These are phyloP conservation scores for Glycine soja DNA, from an alignment of 306 rosid genomes.

Conservation along the genomic window DNA sequence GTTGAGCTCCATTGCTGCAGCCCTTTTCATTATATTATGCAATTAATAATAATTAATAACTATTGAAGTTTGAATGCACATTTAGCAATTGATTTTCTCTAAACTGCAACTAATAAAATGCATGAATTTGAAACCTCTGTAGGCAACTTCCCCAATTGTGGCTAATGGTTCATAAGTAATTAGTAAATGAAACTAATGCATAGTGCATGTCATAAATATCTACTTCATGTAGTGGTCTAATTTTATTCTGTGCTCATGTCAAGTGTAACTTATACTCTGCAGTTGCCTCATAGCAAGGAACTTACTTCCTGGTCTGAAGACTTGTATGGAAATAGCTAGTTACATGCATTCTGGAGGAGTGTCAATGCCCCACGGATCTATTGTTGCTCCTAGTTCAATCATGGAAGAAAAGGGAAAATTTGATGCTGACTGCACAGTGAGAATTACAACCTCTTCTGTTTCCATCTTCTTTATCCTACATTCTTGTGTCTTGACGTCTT, in stretches of 20 bases:
- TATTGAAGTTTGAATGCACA: background rate
- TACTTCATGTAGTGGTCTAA: slow-evolving; percentile 25
- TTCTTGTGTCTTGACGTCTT: slow-evolving; percentile 25
- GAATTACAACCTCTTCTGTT: slow-evolving; percentile 39
- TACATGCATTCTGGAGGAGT: slow-evolving; percentile 83
- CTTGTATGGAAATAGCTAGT: slow-evolving; percentile 81
- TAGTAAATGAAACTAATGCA: slow-evolving; percentile 25
- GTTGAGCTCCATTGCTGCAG: background rate
- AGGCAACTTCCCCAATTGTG: slow-evolving; percentile 24
- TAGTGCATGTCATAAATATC: slow-evolving; percentile 31
- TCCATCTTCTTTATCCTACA: slow-evolving; percentile 9
- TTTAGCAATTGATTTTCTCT: slow-evolving; percentile 3
- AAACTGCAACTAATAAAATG: slow-evolving; percentile 13
- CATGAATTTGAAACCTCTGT: slow-evolving; percentile 28
- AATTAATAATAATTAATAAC: slow-evolving; percentile 19
- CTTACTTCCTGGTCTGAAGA: slow-evolving; percentile 92
- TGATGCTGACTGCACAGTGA: slow-evolving; percentile 68
- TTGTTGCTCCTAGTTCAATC: slow-evolving; percentile 59
- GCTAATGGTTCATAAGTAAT: slow-evolving; percentile 21
- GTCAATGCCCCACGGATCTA: slow-evolving; percentile 58
- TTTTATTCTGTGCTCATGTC: slow-evolving; percentile 40
- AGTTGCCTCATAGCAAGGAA: slow-evolving; percentile 98
- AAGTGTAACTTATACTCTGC: slow-evolving; percentile 54
- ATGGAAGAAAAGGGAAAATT: slow-evolving; percentile 67
- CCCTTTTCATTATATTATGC: background rate